phyloP scores from a whole-genome alignment of 768 basidiomycete species.

The Boletus vinaceobasis region DNA sequence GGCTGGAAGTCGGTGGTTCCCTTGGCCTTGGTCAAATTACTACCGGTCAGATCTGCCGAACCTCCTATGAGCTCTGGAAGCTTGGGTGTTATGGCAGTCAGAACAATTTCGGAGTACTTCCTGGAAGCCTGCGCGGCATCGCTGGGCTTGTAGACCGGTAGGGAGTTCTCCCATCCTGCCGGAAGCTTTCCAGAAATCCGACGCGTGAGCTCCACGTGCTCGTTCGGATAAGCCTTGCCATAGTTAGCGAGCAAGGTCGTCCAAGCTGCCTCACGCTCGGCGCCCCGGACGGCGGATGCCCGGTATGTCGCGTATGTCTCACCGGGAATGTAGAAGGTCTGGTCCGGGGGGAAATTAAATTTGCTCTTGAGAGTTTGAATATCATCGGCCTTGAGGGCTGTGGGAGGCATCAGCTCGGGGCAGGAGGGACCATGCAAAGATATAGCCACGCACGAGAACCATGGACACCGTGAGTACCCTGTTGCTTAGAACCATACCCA shows the following conservation, averaged over 20 bases:
- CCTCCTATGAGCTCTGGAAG: slow-evolving; percentile 88
- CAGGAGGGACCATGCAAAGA: neutral
- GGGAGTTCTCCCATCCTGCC: slow-evolving; percentile 77
- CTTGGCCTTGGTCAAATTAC: slow-evolving; percentile 88
- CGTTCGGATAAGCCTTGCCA: slow-evolving; percentile 72
- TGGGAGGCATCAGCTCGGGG: slow-evolving; percentile 5
- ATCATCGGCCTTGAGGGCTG: slow-evolving; percentile 92
- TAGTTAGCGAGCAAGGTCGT: slow-evolving; percentile 64
- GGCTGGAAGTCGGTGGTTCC: slow-evolving; percentile 87
- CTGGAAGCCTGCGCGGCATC: slow-evolving; percentile 88
- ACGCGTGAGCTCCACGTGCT: slow-evolving; percentile 82
- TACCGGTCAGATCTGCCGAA: slow-evolving; percentile 89
- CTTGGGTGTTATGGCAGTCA: slow-evolving; percentile 67
- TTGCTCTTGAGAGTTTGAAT: slow-evolving; percentile 78
- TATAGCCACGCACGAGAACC: slow-evolving; percentile 69
- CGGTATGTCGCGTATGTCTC: slow-evolving; percentile 69
- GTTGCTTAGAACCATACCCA: slow-evolving; percentile 88
- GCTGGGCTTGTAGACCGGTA: slow-evolving; percentile 80
- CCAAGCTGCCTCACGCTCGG: slow-evolving; percentile 73
- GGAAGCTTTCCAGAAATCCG: slow-evolving; percentile 83
- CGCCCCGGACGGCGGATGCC: slow-evolving; percentile 67
- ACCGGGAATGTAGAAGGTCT: slow-evolving; percentile 74
- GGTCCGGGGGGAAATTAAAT: slow-evolving; percentile 75
- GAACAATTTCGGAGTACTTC: slow-evolving; percentile 88
- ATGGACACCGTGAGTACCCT: slow-evolving; percentile 94